Evolutionary conservation across 345 rosid genomes (phyloP).

Genomic region (Heritiera littoralis): DNA sequence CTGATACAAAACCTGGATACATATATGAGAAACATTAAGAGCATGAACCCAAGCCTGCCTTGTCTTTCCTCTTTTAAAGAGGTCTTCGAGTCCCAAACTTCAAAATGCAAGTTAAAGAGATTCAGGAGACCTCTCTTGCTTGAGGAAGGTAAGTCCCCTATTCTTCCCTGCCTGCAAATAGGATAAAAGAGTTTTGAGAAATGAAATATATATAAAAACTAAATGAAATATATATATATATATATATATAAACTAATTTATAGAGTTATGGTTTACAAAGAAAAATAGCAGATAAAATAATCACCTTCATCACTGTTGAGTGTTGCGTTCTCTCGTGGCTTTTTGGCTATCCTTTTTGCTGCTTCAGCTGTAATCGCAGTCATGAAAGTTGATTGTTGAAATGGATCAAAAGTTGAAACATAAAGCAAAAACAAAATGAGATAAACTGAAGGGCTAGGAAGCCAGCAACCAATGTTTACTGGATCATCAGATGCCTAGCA

Average conservation of each 20-base stretch:
- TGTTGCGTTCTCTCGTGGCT: conserved; percentile 33
- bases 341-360: conserved; percentile 53
- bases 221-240: too few species aligned
- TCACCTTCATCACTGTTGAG: conserved; percentile 38
- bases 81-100: neutral
- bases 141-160: neutral
- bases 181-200: neutral
- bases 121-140: neutral
- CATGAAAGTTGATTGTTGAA: conserved; percentile 12
- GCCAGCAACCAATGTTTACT: neutral
- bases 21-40: neutral
- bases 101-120: neutral
- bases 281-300: conserved; percentile 8
- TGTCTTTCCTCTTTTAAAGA: neutral
- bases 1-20: neutral
- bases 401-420: conserved; percentile 12
- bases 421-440: neutral
- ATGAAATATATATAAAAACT: neutral
- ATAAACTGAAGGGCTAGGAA: neutral
- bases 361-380: conserved; percentile 53
- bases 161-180: conserved; percentile 46
- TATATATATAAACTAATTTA: neutral
- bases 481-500: neutral
- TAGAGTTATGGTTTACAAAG: neutral
- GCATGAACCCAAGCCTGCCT: neutral